phyloP scores from a whole-genome alignment of 179 eudicot species.

The Beta corolliflora region DNA sequence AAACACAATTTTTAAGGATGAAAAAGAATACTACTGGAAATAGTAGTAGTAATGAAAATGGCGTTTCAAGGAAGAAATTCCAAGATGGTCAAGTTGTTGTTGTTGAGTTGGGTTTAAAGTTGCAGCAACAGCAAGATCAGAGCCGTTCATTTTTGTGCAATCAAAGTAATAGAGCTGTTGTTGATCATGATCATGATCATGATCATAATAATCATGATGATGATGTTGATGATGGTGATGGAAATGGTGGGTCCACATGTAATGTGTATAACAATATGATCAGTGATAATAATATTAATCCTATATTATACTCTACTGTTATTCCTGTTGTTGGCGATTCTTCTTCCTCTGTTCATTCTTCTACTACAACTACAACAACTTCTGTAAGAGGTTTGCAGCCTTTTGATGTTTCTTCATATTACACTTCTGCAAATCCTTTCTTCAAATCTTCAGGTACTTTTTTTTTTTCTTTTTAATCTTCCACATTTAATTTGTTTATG shows the following conservation, averaged over 20 bases:
- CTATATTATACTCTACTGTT: neutral
- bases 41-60: slow-evolving; percentile 15
- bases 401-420: slow-evolving; percentile 40
- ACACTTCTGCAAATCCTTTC: slow-evolving; percentile 28
- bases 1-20: slow-evolving; percentile 9
- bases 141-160: slow-evolving; percentile 26
- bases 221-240: neutral
- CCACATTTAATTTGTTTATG: neutral
- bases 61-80: slow-evolving; percentile 27
- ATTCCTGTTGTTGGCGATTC: slow-evolving; percentile 16
- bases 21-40: neutral
- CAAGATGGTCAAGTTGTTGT: slow-evolving; percentile 15
- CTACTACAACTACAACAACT: neutral
- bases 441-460: slow-evolving; percentile 48
- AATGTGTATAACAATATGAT: slow-evolving; percentile 16
- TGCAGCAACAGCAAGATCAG: slow-evolving; percentile 19
- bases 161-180: neutral
- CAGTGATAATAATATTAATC: slow-evolving; percentile 1
- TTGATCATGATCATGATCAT: slow-evolving; percentile 19
- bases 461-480: neutral
- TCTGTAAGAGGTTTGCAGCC: slow-evolving; percentile 38
- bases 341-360: slow-evolving; percentile 13
- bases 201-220: neutral
- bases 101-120: slow-evolving; percentile 39
- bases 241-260: slow-evolving; percentile 30